phyloP scores from a whole-genome alignment of 768 basidiomycete genomes.

The Stropharia rugosoannulata region DNA sequence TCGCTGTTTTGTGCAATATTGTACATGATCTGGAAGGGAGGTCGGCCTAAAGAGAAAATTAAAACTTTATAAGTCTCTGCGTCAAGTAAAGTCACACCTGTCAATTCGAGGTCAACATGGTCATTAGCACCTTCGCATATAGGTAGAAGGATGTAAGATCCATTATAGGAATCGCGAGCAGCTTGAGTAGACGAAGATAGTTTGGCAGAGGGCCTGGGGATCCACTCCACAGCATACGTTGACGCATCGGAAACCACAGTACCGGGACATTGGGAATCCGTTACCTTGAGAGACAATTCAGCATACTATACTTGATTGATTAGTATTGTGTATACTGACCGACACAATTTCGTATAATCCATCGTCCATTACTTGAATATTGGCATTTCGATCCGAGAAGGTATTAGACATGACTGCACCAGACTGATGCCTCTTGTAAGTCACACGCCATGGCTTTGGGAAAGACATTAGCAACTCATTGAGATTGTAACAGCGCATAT shows the following conservation, averaged over 20 bases:
- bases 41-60: conserved; percentile 52
- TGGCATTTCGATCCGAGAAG: conserved; percentile 64
- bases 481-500: not conserved
- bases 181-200: conserved; percentile 61
- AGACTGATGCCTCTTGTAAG: conserved; percentile 58
- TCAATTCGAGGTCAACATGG: conserved; percentile 82
- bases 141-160: conserved; percentile 70
- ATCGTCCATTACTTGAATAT: conserved; percentile 69
- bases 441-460: conserved; percentile 82
- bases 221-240: conserved; percentile 73
- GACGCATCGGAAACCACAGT: conserved; percentile 56
- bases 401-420: conserved; percentile 38
- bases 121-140: conserved; percentile 83
- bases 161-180: conserved; percentile 60
- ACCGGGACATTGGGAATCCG: conserved; percentile 86
- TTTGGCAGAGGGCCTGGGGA: conserved; percentile 73
- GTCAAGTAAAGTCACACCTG: conserved; percentile 42
- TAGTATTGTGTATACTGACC: conserved; percentile 33
- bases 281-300: conserved; percentile 50
- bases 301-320: not conserved
- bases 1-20: conserved; percentile 74
- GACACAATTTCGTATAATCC: conserved; percentile 76
- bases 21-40: conserved; percentile 94
- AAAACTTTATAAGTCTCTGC: not conserved
- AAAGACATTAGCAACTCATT: not conserved